A percentile compares a stretch with the other conserved stretches of the same genome.
Evolutionary conservation across 139 green algal genomes (phyloP).

Genomic region (Diplosphaera chodatii): DNA sequence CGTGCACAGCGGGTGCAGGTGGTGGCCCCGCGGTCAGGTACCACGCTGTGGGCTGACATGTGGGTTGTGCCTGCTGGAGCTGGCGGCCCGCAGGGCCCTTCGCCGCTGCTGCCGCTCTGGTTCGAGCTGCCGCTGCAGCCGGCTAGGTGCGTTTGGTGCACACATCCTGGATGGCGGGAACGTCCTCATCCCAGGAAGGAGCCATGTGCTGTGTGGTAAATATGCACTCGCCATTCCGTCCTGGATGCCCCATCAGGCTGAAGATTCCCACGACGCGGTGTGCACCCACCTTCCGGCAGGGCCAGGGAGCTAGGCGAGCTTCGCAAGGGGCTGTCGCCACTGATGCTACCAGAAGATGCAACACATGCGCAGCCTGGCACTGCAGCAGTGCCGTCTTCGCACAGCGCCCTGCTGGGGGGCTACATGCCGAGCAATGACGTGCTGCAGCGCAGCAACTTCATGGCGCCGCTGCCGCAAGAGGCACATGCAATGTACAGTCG

Average conservation of each 20-base stretch:
- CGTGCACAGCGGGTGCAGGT: constrained; percentile 38
- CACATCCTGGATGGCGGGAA: no score
- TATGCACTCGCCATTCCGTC: no score
- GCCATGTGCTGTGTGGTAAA: no score
- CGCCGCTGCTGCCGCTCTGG: constrained; percentile 66
- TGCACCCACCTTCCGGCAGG: no score
- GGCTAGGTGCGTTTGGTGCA: constrained; percentile 7
- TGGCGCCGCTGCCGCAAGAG: constrained; percentile 40
- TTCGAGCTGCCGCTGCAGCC: constrained; percentile 63
- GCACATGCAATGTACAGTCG: constrained; percentile 17
- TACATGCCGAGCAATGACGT: constrained; percentile 41
- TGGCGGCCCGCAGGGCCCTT: constrained; percentile 34
- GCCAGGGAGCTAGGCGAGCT: constrained; percentile 14
- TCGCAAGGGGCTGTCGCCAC: constrained; percentile 41
- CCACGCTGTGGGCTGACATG: constrained; percentile 66
- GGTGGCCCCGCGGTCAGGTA: constrained; percentile 60
- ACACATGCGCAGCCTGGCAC: neutral
- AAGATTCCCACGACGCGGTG: no score
- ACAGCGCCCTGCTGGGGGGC: constrained; percentile 10
- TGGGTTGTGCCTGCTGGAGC: constrained; percentile 56
- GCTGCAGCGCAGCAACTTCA: constrained; percentile 61
- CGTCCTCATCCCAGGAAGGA: no score
- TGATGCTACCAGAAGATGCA: constrained; percentile 32
- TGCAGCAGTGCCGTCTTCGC: neutral
- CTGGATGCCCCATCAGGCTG: no score